Percentiles rank a stretch among this genome's conserved stretches.
phyloP scores from a whole-genome alignment of 2,329 filamentous ascomycete genomes.

The Phialophora tarda region DNA sequence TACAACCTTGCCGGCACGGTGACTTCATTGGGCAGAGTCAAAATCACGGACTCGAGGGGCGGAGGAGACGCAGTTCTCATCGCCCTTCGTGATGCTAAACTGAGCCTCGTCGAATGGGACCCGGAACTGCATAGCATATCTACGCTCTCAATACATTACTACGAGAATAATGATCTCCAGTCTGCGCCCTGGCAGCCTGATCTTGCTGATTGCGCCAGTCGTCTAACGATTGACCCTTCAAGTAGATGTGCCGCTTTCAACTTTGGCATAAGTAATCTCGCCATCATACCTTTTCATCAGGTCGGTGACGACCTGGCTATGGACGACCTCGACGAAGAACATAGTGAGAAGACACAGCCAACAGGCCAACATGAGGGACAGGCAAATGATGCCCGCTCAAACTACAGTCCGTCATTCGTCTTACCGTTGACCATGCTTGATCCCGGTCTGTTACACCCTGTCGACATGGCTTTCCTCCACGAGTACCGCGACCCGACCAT shows the following conservation, averaged over 20 bases:
- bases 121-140: slow-evolving; percentile 76
- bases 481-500: slow-evolving; percentile 98
- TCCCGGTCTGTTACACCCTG: slow-evolving; percentile 81
- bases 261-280: slow-evolving; percentile 85
- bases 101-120: slow-evolving; percentile 94
- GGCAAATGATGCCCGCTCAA: slow-evolving; percentile 58
- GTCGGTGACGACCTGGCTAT: slow-evolving; percentile 85
- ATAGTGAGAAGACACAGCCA: slow-evolving; percentile 72
- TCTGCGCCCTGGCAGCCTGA: slow-evolving; percentile 81
- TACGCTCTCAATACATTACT: slow-evolving; percentile 96
- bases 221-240: slow-evolving; percentile 84
- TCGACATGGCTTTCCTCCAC: slow-evolving; percentile 90
- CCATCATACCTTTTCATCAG: slow-evolving; percentile 91
- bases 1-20: slow-evolving; percentile 83
- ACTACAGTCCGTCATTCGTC: slow-evolving; percentile 91
- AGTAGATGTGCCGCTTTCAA: slow-evolving; percentile 94
- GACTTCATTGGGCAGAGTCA: slow-evolving; percentile 79
- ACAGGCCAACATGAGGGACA: slow-evolving; percentile 44
- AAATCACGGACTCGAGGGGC: slow-evolving; percentile 72
- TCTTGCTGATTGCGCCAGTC: slow-evolving; percentile 76
- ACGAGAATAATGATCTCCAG: slow-evolving; percentile 89
- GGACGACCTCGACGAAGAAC: slow-evolving; percentile 78
- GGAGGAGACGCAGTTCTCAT: slow-evolving; percentile 84
- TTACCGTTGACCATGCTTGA: slow-evolving; percentile 88
- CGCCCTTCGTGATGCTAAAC: slow-evolving; percentile 86